Evolutionary conservation across 768 basidiomycete genomes (phyloP), one percentile per base, ranked within the genome.

Genomic region (Bullera alba): DNA sequence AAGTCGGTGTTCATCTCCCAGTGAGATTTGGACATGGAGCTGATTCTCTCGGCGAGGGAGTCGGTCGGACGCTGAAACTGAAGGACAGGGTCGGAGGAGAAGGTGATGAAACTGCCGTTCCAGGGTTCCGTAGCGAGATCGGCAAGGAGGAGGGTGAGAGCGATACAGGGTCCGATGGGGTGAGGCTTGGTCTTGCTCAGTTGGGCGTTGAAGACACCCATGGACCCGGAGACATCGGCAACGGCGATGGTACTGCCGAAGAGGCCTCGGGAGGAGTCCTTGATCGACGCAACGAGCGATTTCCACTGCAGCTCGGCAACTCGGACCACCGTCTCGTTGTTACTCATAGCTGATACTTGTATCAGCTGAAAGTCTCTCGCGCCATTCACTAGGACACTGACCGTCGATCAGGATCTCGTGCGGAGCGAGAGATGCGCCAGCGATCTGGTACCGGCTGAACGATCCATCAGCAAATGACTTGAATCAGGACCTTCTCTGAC

Each of bases 221-320:
- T 86, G 7, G 82, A 83, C 0, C 82, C 84, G 0, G 83, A 85
- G 16, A 86, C 83, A 60, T 86, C 85, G 67, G 83, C 85, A 23
- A 86, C 60, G 0, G 84, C 84, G 22, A 87, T 62, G 8, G 78
- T 76, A 54, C 81, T 84, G 1, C 82, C 79, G 32, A 87, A 58
- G n/a, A 70, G 65, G 1, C 83, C 81, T 0, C 77, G 72, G 26
- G 79, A 78, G n/a, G 75, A 75, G 4, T 27, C 50, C 8, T 22
- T 17, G n/a, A 85, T 70, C 4, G 74, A 75, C 16, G 74, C 69
- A 28, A 86, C 70, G 37, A 86, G 74, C 0, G 81, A 73, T 48
- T 77, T 76, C 85, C 84, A 86, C 69, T 86, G 85, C 0, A 77
- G 79, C 54, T 86, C 79, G 5, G 80, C 61, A 22, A 84, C 79